Conservation (phyloP, 768 basidiomycete species). For the Lactarius sp. region DNA sequence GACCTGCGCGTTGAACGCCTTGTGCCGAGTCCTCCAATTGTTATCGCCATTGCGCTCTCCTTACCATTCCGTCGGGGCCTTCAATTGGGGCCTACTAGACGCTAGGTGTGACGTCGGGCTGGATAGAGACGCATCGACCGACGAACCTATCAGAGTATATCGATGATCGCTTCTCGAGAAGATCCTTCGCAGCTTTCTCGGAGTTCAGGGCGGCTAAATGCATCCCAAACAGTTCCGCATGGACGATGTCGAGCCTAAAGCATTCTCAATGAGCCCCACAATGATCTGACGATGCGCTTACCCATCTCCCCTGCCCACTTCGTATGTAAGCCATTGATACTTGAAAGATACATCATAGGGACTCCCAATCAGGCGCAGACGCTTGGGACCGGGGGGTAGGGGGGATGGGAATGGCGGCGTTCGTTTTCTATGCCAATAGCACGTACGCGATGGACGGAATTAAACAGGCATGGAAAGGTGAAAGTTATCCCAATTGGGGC, state of each 20-base stretch:
- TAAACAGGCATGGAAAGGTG: constrained; percentile 1
- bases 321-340: constrained; percentile 23
- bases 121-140: not conserved
- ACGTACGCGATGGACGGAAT: not conserved
- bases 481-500: not conserved
- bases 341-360: constrained; percentile 24
- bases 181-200: constrained; percentile 28
- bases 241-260: constrained; percentile 30
- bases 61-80: constrained; percentile 31
- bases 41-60: constrained; percentile 14
- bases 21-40: constrained; percentile 39
- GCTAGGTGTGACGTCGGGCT: not conserved
- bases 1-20: constrained; percentile 40
- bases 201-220: constrained; percentile 32
- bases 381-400: constrained; percentile 24
- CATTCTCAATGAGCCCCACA: not conserved
- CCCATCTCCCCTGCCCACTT: constrained; percentile 26
- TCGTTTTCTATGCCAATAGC: not conserved
- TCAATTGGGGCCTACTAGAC: constrained; percentile 25
- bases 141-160: constrained; percentile 33
- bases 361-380: constrained; percentile 27
- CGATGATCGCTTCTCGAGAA: constrained; percentile 25
- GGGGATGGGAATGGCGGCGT: not conserved
- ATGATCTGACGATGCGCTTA: not conserved
- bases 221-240: constrained; percentile 28